Percentiles rank a stretch among this genome's conserved stretches.
Evolutionary conservation across 805 yeast genomes (phyloP).

Genomic region (Saturnispora sanitii): DNA sequence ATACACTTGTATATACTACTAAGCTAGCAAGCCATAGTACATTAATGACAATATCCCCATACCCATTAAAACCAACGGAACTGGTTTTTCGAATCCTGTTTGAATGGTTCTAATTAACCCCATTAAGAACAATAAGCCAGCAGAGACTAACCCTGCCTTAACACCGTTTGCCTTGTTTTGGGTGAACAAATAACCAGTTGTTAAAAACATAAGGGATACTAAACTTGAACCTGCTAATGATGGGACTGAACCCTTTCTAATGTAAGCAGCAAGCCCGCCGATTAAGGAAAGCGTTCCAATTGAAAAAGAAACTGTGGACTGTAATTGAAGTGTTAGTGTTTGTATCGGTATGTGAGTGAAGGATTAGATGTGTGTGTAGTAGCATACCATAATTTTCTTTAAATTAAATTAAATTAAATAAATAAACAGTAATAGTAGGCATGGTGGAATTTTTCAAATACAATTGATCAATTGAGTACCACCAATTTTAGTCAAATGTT

Average conservation of each 20-base stretch:
- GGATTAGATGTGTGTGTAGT: too few relatives aligned
- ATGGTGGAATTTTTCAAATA: too few relatives aligned
- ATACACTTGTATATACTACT: not conserved
- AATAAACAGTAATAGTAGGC: too few relatives aligned
- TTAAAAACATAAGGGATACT: constrained; percentile 50
- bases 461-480: too few relatives aligned
- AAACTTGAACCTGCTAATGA: constrained; percentile 70
- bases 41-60: constrained; percentile 55
- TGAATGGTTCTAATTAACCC: constrained; percentile 56
- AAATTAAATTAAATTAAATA: too few relatives aligned
- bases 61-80: constrained; percentile 56
- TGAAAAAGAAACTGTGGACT: constrained; percentile 7
- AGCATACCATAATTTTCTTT: not conserved
- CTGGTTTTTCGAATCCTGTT: constrained; percentile 51
- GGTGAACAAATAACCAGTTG: constrained; percentile 64
- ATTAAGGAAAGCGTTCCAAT: constrained; percentile 19
- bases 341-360: not conserved
- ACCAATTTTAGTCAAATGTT: too few relatives aligned
- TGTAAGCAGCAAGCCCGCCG: constrained; percentile 28
- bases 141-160: constrained; percentile 67
- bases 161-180: constrained; percentile 72
- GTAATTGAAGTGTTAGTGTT: constrained; percentile 3
- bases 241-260: constrained; percentile 62
- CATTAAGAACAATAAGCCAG: constrained; percentile 55
- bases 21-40: constrained; percentile 43